Conservation (phyloP, 257 asterid species). For the Solanum etuberosum region DNA sequence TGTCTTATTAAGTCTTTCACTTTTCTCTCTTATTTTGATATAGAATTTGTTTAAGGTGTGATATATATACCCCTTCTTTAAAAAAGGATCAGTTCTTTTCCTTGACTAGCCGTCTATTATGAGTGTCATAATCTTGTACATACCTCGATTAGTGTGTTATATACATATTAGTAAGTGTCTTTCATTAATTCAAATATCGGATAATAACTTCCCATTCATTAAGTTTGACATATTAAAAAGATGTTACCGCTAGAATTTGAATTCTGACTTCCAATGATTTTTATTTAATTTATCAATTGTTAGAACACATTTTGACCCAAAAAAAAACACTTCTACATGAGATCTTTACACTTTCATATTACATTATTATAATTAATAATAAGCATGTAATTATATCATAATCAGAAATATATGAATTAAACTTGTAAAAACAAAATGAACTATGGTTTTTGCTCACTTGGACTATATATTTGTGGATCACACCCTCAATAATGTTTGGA, state of each 20-base stretch:
- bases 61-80: too few relatives aligned
- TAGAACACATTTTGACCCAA: background rate
- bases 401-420: background rate
- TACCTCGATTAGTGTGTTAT: background rate
- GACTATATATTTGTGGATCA: background rate
- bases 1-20: background rate
- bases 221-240: background rate
- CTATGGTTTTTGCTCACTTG: background rate
- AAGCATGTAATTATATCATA: background rate
- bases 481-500: background rate
- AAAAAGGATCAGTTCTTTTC: too few relatives aligned
- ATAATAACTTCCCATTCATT: background rate
- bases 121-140: background rate
- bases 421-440: background rate
- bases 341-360: background rate
- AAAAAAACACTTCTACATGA: background rate
- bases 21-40: background rate
- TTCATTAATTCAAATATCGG: too few relatives aligned
- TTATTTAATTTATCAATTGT: background rate
- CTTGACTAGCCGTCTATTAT: too few relatives aligned
- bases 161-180: background rate
- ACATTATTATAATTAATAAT: background rate
- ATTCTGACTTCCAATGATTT: background rate
- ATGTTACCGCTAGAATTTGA: background rate
- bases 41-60: background rate